Conservation (phyloP, 495 filamentous ascomycete genomes). For the Acidomyces sp. region DNA sequence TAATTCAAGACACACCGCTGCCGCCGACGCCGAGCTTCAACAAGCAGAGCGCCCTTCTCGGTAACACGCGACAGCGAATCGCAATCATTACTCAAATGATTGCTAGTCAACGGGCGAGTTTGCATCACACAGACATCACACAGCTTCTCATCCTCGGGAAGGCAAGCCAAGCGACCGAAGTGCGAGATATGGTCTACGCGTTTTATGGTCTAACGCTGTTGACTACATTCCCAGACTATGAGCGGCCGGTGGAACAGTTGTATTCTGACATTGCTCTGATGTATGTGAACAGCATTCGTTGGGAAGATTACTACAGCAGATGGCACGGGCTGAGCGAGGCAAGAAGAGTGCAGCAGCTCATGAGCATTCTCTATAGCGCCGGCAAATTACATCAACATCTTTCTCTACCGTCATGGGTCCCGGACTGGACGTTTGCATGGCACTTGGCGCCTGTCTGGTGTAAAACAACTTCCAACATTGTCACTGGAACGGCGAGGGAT, state of each 20-base stretch:
- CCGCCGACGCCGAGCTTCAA: conserved; percentile 6
- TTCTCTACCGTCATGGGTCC: conserved; percentile 10
- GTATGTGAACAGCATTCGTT: conserved; percentile 11
- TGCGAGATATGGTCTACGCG: conserved; percentile 8
- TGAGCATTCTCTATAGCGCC: conserved; percentile 15
- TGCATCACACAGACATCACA: conserved; percentile 13
- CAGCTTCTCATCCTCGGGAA: conserved; percentile 15
- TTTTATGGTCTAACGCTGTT: conserved; percentile 10
- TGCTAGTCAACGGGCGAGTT: conserved; percentile 6
- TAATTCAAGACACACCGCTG: conserved; percentile 9
- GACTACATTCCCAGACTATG: conserved; percentile 6
- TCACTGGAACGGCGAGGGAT: conserved; percentile 1
- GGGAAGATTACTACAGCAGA: conserved; percentile 6
- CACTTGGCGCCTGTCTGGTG: conserved; percentile 13
- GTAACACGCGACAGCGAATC: conserved; percentile 13
- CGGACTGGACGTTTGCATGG: conserved; percentile 15
- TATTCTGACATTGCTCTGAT: conserved; percentile 5
- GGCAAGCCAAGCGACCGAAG: conserved; percentile 8
- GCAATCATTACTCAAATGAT: conserved; percentile 14
- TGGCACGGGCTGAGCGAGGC: conserved; percentile 4
- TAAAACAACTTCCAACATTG: conserved; percentile 5
- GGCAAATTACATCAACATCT: conserved; percentile 11
- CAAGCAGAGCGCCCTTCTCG: conserved; percentile 13
- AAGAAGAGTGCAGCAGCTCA: conserved; percentile 11
- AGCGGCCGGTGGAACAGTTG: conserved; percentile 1